phyloP scores from a whole-genome alignment of 208 protist genomes.

The Leishmania turanica region DNA sequence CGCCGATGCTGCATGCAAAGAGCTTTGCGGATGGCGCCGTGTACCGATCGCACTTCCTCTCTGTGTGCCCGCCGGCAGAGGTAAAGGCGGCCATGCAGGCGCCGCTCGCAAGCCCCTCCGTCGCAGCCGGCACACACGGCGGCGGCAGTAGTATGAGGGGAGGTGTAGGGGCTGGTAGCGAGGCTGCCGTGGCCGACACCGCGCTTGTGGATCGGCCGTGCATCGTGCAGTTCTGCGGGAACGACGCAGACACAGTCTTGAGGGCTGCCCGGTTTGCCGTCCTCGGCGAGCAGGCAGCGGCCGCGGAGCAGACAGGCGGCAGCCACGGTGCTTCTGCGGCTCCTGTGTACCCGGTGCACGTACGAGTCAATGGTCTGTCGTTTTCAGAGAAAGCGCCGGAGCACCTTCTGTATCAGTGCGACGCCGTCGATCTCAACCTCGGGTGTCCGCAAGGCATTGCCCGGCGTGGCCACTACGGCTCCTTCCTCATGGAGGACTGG shows the following conservation, averaged over 20 bases:
- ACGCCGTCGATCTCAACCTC: constrained; percentile 92
- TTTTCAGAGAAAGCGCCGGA: background rate
- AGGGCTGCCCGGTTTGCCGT: constrained; percentile 61
- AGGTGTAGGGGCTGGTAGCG: background rate
- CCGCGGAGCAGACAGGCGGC: background rate
- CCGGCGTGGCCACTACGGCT: constrained; percentile 89
- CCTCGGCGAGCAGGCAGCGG: constrained; percentile 39
- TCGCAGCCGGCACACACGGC: background rate
- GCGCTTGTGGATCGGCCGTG: constrained; percentile 68
- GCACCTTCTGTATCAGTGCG: constrained; percentile 57
- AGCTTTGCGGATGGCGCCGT: constrained; percentile 51
- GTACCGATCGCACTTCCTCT: constrained; percentile 70
- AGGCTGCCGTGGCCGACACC: background rate
- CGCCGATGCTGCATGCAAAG: constrained; percentile 89
- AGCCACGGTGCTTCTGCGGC: background rate
- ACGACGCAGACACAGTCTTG: constrained; percentile 69
- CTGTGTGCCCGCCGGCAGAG: constrained; percentile 34
- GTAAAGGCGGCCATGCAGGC: constrained; percentile 27
- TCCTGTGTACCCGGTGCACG: constrained; percentile 15
- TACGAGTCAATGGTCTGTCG: background rate
- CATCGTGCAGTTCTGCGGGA: constrained; percentile 90
- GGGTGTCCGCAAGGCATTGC: constrained; percentile 95
- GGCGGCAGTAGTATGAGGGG: background rate
- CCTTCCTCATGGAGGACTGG: constrained; percentile 93
- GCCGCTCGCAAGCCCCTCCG: background rate